Base-by-base conservation (phyloP, 352 stramenopile species). In the Phytophthora sp. region DNA sequence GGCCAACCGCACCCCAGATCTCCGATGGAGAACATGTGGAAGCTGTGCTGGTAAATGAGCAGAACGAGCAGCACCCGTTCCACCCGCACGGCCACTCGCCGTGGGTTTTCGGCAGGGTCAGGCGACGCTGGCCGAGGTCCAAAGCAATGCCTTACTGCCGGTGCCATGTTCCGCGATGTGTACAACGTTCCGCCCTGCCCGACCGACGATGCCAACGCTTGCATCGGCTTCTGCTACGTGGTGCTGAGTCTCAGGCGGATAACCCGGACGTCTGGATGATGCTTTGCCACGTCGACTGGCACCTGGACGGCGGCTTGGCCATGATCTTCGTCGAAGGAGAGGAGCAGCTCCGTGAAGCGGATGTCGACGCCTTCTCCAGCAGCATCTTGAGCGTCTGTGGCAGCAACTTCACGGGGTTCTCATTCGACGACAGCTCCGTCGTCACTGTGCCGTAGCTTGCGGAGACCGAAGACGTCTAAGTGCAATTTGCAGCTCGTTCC, bases 71-170 rank as follows among this genome's bases (percentile, higher is more conserved):
- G 31, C 71, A 79, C 21, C 71, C 71, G 35, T 81, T 84, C 54
- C 75, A 84, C 56, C 37, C 75, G 31, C 75, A 84, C 49, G 65
- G 43, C 0, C 72, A 84, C 52, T 73, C 72, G 7, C 69, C 66
- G 11, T 77, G 60, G 50, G 67, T 84, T 10, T 23, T 77, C 3
- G 67, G 51, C 1, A 66, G 56, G 63, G 71, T 20, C 59, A 72
- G 26, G 54, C 44, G 7, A 45, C 65, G n/a, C 30, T 42, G 13
- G 53, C 24, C 5, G 51, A 59, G 2, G 43, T 62, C 1, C 34
- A 49, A 5, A 60, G 10, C 42, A 42, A 49, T 41, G 62, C 23
- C 28, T 31, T 70, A 17, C 13, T 44, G 11, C 23, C 54, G 53
- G 53, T 13, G 44, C 67, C 17, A 64, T 77, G 50, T 42, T 45